A percentile compares a stretch with the other conserved stretches of the same genome.
phyloP scores from a whole-genome alignment of 2,329 filamentous ascomycete genomes.

The Cordyceps fumosorosea region DNA sequence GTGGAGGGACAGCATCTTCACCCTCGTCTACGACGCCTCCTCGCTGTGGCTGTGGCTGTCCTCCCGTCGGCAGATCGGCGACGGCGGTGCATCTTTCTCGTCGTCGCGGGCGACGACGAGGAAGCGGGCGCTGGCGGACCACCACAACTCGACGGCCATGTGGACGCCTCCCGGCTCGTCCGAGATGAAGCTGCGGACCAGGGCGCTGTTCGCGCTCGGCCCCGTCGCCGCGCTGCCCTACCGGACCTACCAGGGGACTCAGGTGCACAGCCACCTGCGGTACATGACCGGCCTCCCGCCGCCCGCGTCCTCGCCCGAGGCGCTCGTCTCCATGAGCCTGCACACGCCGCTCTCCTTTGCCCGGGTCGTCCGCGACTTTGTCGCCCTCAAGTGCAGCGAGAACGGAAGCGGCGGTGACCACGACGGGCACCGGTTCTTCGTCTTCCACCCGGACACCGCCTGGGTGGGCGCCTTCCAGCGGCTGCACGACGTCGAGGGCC shows the following conservation, averaged over 20 bases:
- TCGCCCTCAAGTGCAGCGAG: slow-evolving; percentile 7
- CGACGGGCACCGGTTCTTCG: slow-evolving; percentile 9
- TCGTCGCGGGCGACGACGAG: not conserved
- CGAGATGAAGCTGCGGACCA: slow-evolving; percentile 5
- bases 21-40: not conserved
- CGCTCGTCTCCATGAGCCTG: not conserved
- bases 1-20: slow-evolving; percentile 11
- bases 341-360: not conserved
- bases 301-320: not conserved
- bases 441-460: slow-evolving; percentile 11
- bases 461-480: slow-evolving; percentile 12
- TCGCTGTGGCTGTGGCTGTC: slow-evolving; percentile 5
- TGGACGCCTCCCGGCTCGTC: slow-evolving; percentile 2
- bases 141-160: not conserved
- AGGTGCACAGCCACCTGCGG: not conserved
- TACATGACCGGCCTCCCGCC: not conserved
- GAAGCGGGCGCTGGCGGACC: not conserved
- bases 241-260: slow-evolving; percentile 7
- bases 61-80: not conserved
- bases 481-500: not conserved
- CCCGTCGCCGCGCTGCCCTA: slow-evolving; percentile 1
- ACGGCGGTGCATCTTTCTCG: not conserved
- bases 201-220: slow-evolving; percentile 7
- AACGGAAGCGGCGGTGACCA: not conserved
- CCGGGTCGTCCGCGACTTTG: slow-evolving; percentile 9